Base-by-base conservation (phyloP, 495 filamentous ascomycete genomes). In the Echria macrotheca region DNA sequence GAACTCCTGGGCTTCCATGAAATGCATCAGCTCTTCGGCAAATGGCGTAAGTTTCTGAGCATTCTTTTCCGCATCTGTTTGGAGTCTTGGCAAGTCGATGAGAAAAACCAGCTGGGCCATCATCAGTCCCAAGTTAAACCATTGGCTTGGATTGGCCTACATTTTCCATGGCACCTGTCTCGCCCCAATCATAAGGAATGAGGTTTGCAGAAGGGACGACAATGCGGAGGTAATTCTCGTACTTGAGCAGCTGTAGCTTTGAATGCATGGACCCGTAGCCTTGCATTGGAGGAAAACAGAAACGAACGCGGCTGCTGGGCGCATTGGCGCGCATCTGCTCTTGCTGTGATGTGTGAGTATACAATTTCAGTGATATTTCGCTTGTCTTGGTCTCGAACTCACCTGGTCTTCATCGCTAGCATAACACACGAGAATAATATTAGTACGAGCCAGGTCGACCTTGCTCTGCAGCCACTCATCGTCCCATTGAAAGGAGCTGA, bases 401-500 rank as follows among this genome's bases (percentile, higher is more conserved):
- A 79, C 77, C 46, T 74, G 73, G 1, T 64, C 56, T 42, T 81
- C 74, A 40, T 75, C 52, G 3, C 45, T 53, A 17, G 72, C 72
- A 47, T 63, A 73, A 12, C 70, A 70, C 14, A 75, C 38, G 14
- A 69, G 57, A 8, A 73, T 39, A 8, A 76, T 29, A 56, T 72
- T 75, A 15, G 73, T 74, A 42, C 47, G 65, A 1, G 38, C 31
- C 21, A 59, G 50, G 45, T 73, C 55, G 28, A 75, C 51, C 54
- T 74, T 76, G 26, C 65, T 63, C 14, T 73, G 12, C 54, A 77
- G 37, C 67, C 69, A 76, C 29, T 55, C 48, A 17, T 82, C 75
- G 56, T 96, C 86, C 83, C 88, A 90, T 56, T 91, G 77, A 50
- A 85, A 98, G 1, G 91, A 85, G 53, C 89, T 93, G 2, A 98